phyloP scores from a whole-genome alignment of 2,329 filamentous ascomycete species.

The Epichloe brachyelytri region DNA sequence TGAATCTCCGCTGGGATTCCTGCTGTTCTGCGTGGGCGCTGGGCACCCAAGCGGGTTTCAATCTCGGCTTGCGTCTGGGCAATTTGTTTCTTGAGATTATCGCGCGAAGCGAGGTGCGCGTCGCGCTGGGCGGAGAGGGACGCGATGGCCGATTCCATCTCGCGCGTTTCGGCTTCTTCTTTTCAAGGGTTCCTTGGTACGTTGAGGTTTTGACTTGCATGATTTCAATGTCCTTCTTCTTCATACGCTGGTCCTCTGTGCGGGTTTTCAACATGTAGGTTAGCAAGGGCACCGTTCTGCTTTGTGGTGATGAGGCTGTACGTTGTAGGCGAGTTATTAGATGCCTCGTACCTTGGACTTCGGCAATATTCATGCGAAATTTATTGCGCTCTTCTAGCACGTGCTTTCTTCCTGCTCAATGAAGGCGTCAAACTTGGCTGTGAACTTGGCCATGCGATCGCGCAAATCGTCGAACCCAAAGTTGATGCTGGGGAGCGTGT shows the following conservation, averaged over 20 bases:
- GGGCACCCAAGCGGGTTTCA: slow-evolving; percentile 55
- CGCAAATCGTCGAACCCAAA: slow-evolving; percentile 95
- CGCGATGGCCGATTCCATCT: slow-evolving; percentile 55
- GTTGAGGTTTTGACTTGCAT: slow-evolving; percentile 56
- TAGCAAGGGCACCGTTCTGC: not conserved
- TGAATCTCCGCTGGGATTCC: slow-evolving; percentile 74
- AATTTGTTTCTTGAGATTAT: slow-evolving; percentile 47
- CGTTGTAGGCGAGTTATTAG: not conserved
- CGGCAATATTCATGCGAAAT: slow-evolving; percentile 80
- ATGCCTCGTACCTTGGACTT: slow-evolving; percentile 63
- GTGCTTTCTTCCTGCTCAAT: slow-evolving; percentile 85
- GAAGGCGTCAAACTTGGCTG: slow-evolving; percentile 78
- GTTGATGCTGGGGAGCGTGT: slow-evolving; percentile 75
- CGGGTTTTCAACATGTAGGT: not conserved
- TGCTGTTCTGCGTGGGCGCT: slow-evolving; percentile 61
- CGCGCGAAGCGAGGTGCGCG: slow-evolving; percentile 42
- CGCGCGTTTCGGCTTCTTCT: slow-evolving; percentile 62
- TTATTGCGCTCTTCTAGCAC: slow-evolving; percentile 89
- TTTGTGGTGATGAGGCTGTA: not conserved
- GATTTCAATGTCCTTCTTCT: slow-evolving; percentile 77
- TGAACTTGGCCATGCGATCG: slow-evolving; percentile 91
- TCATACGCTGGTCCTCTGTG: slow-evolving; percentile 82
- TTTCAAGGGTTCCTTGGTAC: slow-evolving; percentile 61
- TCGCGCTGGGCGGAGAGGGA: slow-evolving; percentile 47
- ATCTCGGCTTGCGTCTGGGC: slow-evolving; percentile 58